These are phyloP conservation scores for Penicillium sp. DNA, from an alignment of 2,329 filamentous ascomycete genomes.

Conservation along the genomic window DNA sequence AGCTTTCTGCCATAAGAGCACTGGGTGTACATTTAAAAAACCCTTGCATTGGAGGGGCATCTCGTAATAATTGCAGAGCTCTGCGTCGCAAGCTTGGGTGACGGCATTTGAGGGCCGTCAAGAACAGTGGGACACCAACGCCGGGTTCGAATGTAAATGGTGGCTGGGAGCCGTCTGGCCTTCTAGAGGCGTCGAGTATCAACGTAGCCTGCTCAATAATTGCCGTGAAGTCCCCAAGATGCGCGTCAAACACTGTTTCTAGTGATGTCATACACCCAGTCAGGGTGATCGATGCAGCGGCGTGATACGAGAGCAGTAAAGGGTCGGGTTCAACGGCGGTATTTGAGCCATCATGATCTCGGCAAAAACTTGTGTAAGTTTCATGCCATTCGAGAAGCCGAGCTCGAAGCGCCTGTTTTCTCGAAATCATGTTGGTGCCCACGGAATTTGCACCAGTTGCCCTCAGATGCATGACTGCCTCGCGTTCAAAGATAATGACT, in stretches of 20 bases:
- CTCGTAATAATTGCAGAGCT: conserved; percentile 21
- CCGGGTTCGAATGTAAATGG: conserved; percentile 28
- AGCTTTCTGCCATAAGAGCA: conserved; percentile 16
- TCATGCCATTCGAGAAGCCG: conserved; percentile 9
- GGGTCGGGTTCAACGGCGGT: conserved; percentile 3
- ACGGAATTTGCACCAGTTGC: not conserved
- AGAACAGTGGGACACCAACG: conserved; percentile 21
- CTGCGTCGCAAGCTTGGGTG: conserved; percentile 18
- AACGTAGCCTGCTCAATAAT: conserved; percentile 12
- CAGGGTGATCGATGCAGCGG: conserved; percentile 12
- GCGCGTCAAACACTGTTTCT: conserved; percentile 17
- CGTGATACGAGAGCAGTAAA: conserved; percentile 8
- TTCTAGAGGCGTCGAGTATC: conserved; percentile 6
- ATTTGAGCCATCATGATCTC: not conserved
- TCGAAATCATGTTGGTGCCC: conserved; percentile 1
- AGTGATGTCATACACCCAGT: conserved; percentile 14
- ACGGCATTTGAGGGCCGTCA: conserved; percentile 28
- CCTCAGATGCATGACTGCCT: conserved; percentile 10
- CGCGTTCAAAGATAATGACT: conserved; percentile 15
- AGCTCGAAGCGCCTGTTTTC: not conserved
- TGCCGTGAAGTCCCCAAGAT: conserved; percentile 10
- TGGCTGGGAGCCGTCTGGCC: conserved; percentile 11
- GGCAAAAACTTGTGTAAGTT: conserved; percentile 9
- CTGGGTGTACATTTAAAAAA: conserved; percentile 24
- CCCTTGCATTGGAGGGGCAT: conserved; percentile 24